Evolutionary conservation across 371 early-diverging fungal genomes (phyloP).

Genomic region (Encephalitozoon intestinalis): DNA sequence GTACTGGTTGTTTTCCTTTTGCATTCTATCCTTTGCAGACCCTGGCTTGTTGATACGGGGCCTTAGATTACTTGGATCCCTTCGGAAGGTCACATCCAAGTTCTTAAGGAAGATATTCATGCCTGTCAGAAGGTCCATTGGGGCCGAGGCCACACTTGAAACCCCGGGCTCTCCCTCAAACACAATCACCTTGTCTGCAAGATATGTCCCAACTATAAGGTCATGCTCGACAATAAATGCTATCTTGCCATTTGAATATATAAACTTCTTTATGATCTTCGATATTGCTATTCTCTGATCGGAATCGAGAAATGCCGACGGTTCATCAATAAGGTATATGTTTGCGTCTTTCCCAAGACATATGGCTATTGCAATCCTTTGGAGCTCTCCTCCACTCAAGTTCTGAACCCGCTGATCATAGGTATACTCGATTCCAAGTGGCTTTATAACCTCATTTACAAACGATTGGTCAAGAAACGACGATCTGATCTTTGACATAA

Average conservation of each 20-base stretch:
- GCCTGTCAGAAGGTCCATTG: constrained; percentile 80
- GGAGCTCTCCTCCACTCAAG: constrained; percentile 97
- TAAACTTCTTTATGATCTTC: constrained; percentile 95
- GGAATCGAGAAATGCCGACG: constrained; percentile 97
- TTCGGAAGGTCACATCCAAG: constrained; percentile 92
- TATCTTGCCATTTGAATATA: constrained; percentile 86
- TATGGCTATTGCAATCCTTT: constrained; percentile 91
- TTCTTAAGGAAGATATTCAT: constrained; percentile 93
- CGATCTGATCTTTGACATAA: constrained; percentile 79
- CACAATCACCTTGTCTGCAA: constrained; percentile 95
- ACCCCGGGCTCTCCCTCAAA: constrained; percentile 86
- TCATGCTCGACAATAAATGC: constrained; percentile 99
- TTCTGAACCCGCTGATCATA: constrained; percentile 78
- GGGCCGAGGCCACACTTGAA: constrained; percentile 67
- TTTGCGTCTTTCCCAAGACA: constrained; percentile 88
- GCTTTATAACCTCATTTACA: constrained; percentile 92
- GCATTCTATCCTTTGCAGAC: constrained; percentile 91
- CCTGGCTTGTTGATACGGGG: constrained; percentile 95
- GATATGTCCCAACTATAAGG: constrained; percentile 99
- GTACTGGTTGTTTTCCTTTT: constrained; percentile 81
- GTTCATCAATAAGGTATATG: constrained; percentile 96
- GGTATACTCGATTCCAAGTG: constrained; percentile 78
- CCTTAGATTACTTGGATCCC: constrained; percentile 92
- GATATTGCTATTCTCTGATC: constrained; percentile 97
- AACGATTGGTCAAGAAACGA: constrained; percentile 86